Evolutionary conservation across 805 yeast species (phyloP).

Genomic region (Suhomyces sp.): DNA sequence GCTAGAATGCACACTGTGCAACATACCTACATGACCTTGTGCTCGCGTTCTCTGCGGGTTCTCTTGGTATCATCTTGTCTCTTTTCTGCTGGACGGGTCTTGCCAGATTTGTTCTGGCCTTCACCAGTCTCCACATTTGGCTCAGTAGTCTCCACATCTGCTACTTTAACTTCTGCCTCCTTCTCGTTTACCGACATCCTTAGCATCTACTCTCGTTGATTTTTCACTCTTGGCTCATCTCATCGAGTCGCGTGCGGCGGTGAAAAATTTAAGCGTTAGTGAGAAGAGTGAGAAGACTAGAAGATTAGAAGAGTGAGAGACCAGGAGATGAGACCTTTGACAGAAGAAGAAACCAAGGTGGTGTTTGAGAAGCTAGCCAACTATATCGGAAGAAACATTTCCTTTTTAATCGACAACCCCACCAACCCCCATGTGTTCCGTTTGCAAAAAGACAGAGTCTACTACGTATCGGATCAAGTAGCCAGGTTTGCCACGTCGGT

Average conservation of each 20-base stretch:
- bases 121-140: neutral
- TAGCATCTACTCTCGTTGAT: neutral
- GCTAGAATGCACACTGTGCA: no score
- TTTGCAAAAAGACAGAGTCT: constrained; percentile 93
- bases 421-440: constrained; percentile 93
- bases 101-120: neutral
- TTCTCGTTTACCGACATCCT: neutral
- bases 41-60: constrained; percentile 24
- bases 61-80: constrained; percentile 18
- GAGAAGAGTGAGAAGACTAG: neutral
- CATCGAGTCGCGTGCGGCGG: neutral
- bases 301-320: neutral
- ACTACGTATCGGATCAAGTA: constrained; percentile 79
- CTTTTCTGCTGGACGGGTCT: constrained; percentile 18
- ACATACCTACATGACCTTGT: constrained; percentile 59
- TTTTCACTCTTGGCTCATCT: neutral
- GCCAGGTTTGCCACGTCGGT: constrained; percentile 89
- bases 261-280: constrained; percentile 3
- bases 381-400: constrained; percentile 94
- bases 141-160: neutral
- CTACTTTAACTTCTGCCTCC: neutral
- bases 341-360: constrained; percentile 95
- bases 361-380: constrained; percentile 95
- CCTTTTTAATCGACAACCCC: constrained; percentile 78
- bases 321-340: constrained; percentile 76